Percentiles rank a stretch among this genome's conserved stretches.
These are phyloP conservation scores for Sporothrix humicola DNA, from an alignment of 2,329 filamentous ascomycete species.

Conservation along the genomic window DNA sequence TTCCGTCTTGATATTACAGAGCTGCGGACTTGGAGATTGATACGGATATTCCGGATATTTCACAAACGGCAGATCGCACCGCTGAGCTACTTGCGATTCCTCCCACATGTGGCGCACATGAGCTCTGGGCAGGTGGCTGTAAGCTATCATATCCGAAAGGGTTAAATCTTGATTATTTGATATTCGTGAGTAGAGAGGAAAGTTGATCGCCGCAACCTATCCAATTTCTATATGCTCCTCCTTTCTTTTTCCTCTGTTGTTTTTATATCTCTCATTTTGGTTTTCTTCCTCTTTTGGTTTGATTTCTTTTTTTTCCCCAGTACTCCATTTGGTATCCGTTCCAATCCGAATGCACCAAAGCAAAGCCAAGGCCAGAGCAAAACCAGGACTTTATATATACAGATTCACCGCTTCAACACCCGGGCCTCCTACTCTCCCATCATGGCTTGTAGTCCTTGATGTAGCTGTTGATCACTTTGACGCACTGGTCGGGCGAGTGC, in stretches of 20 bases:
- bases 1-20: background rate
- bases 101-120: background rate
- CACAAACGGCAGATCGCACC: slow-evolving; percentile 4
- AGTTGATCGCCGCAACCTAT: slow-evolving; percentile 19
- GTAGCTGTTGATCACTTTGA: slow-evolving; percentile 83
- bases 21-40: too few species aligned
- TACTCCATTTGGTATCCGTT: background rate
- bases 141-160: background rate
- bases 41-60: background rate
- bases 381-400: background rate
- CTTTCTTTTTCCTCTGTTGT: background rate
- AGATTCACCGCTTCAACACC: background rate
- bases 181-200: slow-evolving; percentile 26
- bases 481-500: slow-evolving; percentile 85
- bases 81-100: background rate
- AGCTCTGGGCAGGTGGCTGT: background rate
- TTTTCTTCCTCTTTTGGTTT: background rate
- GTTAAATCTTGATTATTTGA: background rate
- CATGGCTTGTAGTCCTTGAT: slow-evolving; percentile 65
- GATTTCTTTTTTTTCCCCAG: too few species aligned
- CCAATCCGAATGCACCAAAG: slow-evolving; percentile 16
- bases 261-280: background rate
- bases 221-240: background rate
- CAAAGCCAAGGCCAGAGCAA: too few species aligned
- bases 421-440: background rate